Conservation (phyloP, 2,329 filamentous ascomycete species). For the Ceratocystis albifundus region DNA sequence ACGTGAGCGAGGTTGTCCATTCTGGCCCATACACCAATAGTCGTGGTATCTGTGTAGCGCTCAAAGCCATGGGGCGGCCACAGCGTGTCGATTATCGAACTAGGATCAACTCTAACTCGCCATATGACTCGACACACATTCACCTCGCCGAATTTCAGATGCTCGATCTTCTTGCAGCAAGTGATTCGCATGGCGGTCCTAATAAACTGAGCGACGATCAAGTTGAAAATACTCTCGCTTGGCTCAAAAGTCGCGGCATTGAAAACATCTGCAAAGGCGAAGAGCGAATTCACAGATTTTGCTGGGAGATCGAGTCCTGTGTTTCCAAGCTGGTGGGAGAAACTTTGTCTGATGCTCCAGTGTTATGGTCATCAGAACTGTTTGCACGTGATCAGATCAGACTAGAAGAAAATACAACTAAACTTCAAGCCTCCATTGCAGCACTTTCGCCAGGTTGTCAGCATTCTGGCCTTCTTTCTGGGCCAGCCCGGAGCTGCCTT, state of each 20-base stretch:
- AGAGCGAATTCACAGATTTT: slow-evolving; percentile 88
- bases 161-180: slow-evolving; percentile 74
- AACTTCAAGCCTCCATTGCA: slow-evolving; percentile 29
- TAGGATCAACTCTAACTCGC: slow-evolving; percentile 30
- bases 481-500: slow-evolving; percentile 35
- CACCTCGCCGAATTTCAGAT: slow-evolving; percentile 74
- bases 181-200: slow-evolving; percentile 72
- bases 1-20: slow-evolving; percentile 83
- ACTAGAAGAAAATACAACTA: slow-evolving; percentile 36
- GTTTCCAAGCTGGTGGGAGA: slow-evolving; percentile 77
- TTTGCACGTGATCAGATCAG: slow-evolving; percentile 64
- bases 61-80: slow-evolving; percentile 78
- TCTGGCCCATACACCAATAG: slow-evolving; percentile 82
- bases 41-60: slow-evolving; percentile 69
- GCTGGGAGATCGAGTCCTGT: slow-evolving; percentile 76
- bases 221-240: slow-evolving; percentile 69
- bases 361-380: slow-evolving; percentile 84
- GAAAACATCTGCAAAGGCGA: slow-evolving; percentile 93
- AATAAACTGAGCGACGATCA: slow-evolving; percentile 97
- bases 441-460: slow-evolving; percentile 40
- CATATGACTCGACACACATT: slow-evolving; percentile 50
- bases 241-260: slow-evolving; percentile 69
- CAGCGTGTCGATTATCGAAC: slow-evolving; percentile 35
- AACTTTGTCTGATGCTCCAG: slow-evolving; percentile 69
- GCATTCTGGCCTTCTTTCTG: slow-evolving; percentile 43